A percentile compares a stretch with the other conserved stretches of the same genome.
phyloP scores from a whole-genome alignment of 345 rosid genomes.

The Mallotus nudiflorus region DNA sequence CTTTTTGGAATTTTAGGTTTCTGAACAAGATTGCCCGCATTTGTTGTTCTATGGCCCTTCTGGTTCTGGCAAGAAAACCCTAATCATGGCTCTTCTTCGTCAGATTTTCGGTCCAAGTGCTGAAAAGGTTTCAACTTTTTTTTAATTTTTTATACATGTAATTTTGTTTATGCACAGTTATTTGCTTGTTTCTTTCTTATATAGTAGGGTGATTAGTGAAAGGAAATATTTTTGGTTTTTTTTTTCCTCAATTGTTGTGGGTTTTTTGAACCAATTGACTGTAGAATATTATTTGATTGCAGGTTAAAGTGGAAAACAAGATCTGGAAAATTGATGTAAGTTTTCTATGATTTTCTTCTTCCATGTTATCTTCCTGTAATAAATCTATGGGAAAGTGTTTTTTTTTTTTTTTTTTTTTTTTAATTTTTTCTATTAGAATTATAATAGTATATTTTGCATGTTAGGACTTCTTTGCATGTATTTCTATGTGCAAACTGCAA shows the following conservation, averaged over 20 bases:
- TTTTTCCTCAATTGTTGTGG: neutral
- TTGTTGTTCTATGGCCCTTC: conserved; percentile 96
- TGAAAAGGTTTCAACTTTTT: conserved; percentile 58
- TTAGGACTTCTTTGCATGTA: neutral
- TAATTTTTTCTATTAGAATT: neutral
- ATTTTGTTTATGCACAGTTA: too few relatives aligned
- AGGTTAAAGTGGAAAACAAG: conserved; percentile 96
- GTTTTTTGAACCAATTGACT: neutral
- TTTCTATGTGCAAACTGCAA: neutral
- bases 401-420: neutral
- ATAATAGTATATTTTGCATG: neutral
- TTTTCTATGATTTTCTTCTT: conserved; percentile 5
- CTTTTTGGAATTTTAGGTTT: conserved; percentile 44
- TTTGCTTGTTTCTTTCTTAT: too few relatives aligned
- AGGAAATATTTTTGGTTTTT: neutral
- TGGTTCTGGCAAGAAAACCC: conserved; percentile 99
- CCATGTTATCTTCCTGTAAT: neutral
- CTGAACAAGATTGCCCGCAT: conserved; percentile 96
- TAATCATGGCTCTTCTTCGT: conserved; percentile 83
- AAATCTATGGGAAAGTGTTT: neutral
- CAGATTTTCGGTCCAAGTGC: conserved; percentile 83
- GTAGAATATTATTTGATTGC: conserved; percentile 31
- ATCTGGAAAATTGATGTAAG: conserved; percentile 91
- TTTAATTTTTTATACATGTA: neutral
- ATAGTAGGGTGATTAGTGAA: too few relatives aligned